Conservation (phyloP, 257 asterid genomes). For the Coffea eugenioides region DNA sequence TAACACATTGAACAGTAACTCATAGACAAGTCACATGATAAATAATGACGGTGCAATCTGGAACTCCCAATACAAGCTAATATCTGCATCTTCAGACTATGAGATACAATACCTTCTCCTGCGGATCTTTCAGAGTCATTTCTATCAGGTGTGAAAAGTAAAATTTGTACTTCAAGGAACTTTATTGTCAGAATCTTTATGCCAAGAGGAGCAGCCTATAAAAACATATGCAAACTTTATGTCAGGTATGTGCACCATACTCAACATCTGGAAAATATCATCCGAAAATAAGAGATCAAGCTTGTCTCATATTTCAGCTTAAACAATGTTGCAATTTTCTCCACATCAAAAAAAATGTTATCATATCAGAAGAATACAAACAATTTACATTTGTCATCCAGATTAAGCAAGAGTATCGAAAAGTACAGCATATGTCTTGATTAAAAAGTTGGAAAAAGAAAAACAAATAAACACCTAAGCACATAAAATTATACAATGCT, state of each 20-base stretch:
- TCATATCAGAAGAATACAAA: background rate
- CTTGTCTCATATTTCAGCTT: background rate
- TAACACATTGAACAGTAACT: background rate
- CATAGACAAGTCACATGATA: constrained; percentile 1
- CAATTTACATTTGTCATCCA: background rate
- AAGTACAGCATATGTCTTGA: background rate
- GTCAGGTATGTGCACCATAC: constrained; percentile 10
- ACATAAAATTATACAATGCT: background rate
- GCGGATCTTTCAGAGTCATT: constrained; percentile 48
- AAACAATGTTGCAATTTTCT: background rate
- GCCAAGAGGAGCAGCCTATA: constrained; percentile 74
- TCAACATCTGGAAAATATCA: background rate
- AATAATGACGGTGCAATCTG: background rate
- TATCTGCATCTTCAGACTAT: background rate
- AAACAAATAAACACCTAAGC: background rate
- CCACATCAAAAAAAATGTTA: background rate
- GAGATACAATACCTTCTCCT: constrained; percentile 56
- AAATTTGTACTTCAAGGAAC: constrained; percentile 67
- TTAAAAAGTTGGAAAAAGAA: background rate
- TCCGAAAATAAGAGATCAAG: background rate
- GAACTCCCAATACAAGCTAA: background rate
- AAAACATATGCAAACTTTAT: constrained; percentile 25
- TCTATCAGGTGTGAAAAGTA: constrained; percentile 66
- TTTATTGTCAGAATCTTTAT: constrained; percentile 73
- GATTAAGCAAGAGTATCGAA: background rate